Base-by-base conservation (phyloP, 306 rosid species). In the Pyrus communis region DNA sequence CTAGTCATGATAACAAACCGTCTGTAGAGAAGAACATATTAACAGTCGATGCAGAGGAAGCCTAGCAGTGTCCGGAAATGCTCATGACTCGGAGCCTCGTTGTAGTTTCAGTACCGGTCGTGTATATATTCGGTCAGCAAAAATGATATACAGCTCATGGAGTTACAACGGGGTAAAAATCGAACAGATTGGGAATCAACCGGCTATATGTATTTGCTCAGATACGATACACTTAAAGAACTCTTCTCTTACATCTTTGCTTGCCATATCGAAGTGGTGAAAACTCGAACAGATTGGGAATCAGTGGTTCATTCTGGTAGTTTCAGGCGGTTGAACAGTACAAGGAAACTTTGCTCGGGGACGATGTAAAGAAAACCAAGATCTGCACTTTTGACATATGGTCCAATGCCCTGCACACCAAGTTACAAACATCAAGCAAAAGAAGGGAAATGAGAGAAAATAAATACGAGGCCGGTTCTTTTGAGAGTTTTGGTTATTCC, bases 321-420 rank as follows among this genome's bases (percentile, higher is more conserved):
- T 78, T 87, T 91, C 90, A 96, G 85, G 42, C 99, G 97, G 88
- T 89, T 91, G 86, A 96, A 90, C 71, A 96, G 85, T 62, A 96
- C 99, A 8, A 96, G 94, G 84, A 96, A 91, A 84, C 98, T 96
- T 83, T 96, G 96, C 82, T 96, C 97, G 0, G 98, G 97, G 43
- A 88, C 89, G 2, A 87, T 86, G 77, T 92, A 93, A 40, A 96
- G 93, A 86, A 96, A 93, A 35, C 99, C 99, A 21, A 96, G 92
- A 82, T 93, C 98, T 74, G 99, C 99, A 35, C 98, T 94, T 87
- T 88, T 93, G 85, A 90, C 84, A 65, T 87, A 90, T n/a, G 96
- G 97, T 66, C 96, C 99, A 68, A 96, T 85, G 77, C 97, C 99
- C 99, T 96, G 70, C 77, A 78, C 45, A 78, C 51, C 1, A 22